phyloP scores from a whole-genome alignment of 495 filamentous ascomycete genomes.

The Mycothermus thermophilus region DNA sequence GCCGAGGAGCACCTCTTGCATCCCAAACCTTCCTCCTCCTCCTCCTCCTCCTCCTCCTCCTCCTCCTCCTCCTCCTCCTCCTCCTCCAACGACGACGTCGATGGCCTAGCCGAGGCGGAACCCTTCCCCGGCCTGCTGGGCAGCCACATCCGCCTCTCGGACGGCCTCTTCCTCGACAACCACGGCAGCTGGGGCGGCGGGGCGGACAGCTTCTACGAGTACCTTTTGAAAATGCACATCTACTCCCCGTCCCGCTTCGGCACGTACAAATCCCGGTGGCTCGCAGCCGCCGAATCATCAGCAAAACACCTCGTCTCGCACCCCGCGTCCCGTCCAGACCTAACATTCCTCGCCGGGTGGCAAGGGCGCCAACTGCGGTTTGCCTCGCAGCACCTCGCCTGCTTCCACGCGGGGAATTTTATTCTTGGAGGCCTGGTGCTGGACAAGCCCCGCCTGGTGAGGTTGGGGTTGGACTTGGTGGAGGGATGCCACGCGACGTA shows the following conservation, averaged over 20 bases:
- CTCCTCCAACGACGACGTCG: no score
- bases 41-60: no score
- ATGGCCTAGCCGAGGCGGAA: slow-evolving; percentile 38
- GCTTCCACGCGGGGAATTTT: slow-evolving; percentile 74
- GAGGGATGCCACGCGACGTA: slow-evolving; percentile 67
- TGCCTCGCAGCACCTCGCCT: slow-evolving; percentile 43
- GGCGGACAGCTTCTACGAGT: slow-evolving; percentile 79
- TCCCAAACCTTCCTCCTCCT: slow-evolving; percentile 52
- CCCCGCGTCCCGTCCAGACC: slow-evolving; percentile 50
- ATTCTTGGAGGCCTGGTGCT: slow-evolving; percentile 70
- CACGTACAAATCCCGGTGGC: slow-evolving; percentile 59
- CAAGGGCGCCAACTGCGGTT: slow-evolving; percentile 37
- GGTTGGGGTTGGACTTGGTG: slow-evolving; percentile 65
- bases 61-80: no score
- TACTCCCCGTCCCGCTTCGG: slow-evolving; percentile 57
- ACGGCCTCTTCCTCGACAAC: slow-evolving; percentile 53
- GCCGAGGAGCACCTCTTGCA: slow-evolving; percentile 60
- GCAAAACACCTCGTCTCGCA: slow-evolving; percentile 61
- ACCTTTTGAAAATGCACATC: slow-evolving; percentile 86
- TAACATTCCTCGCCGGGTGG: slow-evolving; percentile 61
- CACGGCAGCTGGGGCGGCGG: slow-evolving; percentile 69
- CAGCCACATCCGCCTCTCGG: slow-evolving; percentile 46
- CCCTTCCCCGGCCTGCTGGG: slow-evolving; percentile 73
- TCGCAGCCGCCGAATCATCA: slow-evolving; percentile 61
- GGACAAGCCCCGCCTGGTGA: slow-evolving; percentile 44